These are phyloP conservation scores for Ceratopteris richardii DNA, from an alignment of 75 land plant species.

Conservation along the genomic window DNA sequence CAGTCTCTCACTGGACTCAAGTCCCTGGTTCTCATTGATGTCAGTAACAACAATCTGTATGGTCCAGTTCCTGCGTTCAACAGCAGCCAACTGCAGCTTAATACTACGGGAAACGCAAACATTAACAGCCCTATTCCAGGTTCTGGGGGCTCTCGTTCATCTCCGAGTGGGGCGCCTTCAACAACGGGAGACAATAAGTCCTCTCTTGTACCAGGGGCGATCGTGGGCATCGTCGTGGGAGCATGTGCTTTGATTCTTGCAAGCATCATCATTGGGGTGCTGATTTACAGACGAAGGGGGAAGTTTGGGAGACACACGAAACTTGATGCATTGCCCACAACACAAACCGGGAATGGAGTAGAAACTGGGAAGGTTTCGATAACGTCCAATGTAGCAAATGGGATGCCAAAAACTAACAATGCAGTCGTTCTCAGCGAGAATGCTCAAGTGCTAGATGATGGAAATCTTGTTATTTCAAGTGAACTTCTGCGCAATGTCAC, in stretches of 20 bases:
- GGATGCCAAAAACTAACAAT: slow-evolving; percentile 17
- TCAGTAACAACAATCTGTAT: slow-evolving; percentile 43
- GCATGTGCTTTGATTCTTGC: slow-evolving; percentile 20
- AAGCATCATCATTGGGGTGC: slow-evolving; percentile 16
- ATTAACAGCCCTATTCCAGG: slow-evolving; percentile 6
- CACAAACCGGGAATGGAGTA: slow-evolving; percentile 36
- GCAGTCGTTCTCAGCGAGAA: slow-evolving; percentile 26
- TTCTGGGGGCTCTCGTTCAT: not conserved
- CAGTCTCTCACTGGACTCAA: slow-evolving; percentile 30
- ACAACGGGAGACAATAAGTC: slow-evolving; percentile 4
- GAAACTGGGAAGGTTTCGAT: slow-evolving; percentile 49
- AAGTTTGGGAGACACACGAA: slow-evolving; percentile 10
- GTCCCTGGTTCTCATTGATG: slow-evolving; percentile 38
- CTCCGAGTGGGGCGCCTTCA: slow-evolving; percentile 3
- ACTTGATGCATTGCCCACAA: slow-evolving; percentile 19
- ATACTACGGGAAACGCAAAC: slow-evolving; percentile 29
- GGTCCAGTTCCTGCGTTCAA: slow-evolving; percentile 66
- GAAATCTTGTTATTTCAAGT: slow-evolving; percentile 78
- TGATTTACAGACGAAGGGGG: slow-evolving; percentile 21
- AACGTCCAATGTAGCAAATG: slow-evolving; percentile 22
- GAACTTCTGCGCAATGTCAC: slow-evolving; percentile 73
- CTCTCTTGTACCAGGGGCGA: slow-evolving; percentile 4
- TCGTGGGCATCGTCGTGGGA: slow-evolving; percentile 25
- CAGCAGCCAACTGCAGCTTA: slow-evolving; percentile 20
- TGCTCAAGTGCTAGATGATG: slow-evolving; percentile 63